These are phyloP conservation scores for Trichoderma sp. DNA, from an alignment of 2,329 filamentous ascomycete genomes.

Conservation along the genomic window DNA sequence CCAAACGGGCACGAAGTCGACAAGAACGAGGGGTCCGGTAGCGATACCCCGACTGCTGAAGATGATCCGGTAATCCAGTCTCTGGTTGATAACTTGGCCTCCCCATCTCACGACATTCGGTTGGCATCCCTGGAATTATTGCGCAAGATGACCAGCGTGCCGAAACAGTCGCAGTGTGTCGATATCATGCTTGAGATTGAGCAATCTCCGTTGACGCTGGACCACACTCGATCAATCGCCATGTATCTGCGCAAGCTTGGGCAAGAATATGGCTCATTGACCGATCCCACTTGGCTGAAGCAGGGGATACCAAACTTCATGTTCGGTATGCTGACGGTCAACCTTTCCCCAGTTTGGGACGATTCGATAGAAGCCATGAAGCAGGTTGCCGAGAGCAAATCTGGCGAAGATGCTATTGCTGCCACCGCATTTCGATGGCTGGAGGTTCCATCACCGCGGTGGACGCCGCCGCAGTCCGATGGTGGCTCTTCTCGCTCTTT, in stretches of 20 bases:
- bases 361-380: constrained; percentile 77
- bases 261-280: constrained; percentile 61
- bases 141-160: constrained; percentile 52
- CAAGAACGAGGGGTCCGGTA: constrained; percentile 42
- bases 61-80: constrained; percentile 64
- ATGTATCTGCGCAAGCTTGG: constrained; percentile 84
- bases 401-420: constrained; percentile 72
- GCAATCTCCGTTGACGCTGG: constrained; percentile 73
- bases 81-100: constrained; percentile 73
- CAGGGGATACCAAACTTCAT: constrained; percentile 77
- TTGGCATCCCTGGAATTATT: constrained; percentile 74
- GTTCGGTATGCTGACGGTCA: constrained; percentile 86
- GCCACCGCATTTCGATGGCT: constrained; percentile 80
- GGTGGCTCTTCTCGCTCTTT: constrained; percentile 44
- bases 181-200: constrained; percentile 75
- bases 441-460: constrained; percentile 57
- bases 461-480: constrained; percentile 49
- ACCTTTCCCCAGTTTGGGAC: constrained; percentile 84
- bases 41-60: constrained; percentile 49
- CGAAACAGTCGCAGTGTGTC: constrained; percentile 36
- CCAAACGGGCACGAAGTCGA: constrained; percentile 29
- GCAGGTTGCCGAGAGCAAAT: constrained; percentile 68
- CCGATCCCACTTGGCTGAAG: constrained; percentile 65
- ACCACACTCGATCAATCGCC: constrained; percentile 74
- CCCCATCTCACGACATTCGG: constrained; percentile 73